Evolutionary conservation across 2,329 filamentous ascomycete genomes (phyloP).

Genomic region (Penicillium sp.): DNA sequence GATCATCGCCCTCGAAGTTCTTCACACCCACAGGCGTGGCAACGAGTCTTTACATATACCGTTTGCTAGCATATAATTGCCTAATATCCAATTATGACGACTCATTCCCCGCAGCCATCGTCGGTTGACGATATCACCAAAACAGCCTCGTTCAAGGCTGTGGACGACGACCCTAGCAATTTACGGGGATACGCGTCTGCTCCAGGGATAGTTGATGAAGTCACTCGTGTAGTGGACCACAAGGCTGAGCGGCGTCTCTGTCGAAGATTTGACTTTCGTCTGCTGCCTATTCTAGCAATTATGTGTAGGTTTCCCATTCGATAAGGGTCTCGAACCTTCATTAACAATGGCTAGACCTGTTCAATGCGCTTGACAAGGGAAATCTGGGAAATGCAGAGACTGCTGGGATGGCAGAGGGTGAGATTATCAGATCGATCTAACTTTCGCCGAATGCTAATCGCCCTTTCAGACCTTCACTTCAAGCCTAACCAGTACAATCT

Average conservation of each 20-base stretch:
- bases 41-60: background rate
- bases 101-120: background rate
- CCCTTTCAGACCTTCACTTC: conserved; percentile 54
- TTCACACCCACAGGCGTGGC: background rate
- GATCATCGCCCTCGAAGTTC: background rate
- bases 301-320: conserved; percentile 47
- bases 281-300: conserved; percentile 59
- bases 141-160: conserved; percentile 8
- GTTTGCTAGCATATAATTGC: background rate
- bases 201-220: conserved; percentile 25
- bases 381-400: conserved; percentile 61
- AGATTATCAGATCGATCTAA: background rate
- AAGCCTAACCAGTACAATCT: conserved; percentile 66
- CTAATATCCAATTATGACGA: conserved; percentile 1
- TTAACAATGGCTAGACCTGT: conserved; percentile 48
- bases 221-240: conserved; percentile 41
- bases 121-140: conserved; percentile 20
- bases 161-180: conserved; percentile 19
- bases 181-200: conserved; percentile 19
- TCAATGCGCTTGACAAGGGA: conserved; percentile 53
- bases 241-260: conserved; percentile 51
- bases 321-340: background rate
- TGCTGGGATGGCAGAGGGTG: conserved; percentile 47
- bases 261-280: conserved; percentile 51
- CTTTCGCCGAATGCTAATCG: background rate